A percentile compares a stretch with the other conserved stretches of the same genome.
These are phyloP conservation scores for Blastobotrys proliferans DNA, from an alignment of 1,139 yeast genomes.

Conservation along the genomic window DNA sequence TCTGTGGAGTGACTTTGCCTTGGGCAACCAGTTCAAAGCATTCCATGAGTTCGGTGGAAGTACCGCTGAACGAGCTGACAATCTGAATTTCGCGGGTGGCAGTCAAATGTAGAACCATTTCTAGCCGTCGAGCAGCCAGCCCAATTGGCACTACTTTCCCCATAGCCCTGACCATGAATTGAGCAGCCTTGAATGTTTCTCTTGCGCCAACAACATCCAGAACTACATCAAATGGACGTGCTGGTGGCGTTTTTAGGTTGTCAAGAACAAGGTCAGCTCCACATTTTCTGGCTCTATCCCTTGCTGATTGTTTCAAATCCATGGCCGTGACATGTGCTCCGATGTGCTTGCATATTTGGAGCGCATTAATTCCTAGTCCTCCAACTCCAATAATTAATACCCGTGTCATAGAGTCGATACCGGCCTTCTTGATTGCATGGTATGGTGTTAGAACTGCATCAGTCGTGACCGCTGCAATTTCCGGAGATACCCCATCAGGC, in stretches of 20 bases:
- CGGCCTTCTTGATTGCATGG: slow-evolving; percentile 44
- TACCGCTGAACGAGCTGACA: slow-evolving; percentile 47
- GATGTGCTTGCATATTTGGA: slow-evolving; percentile 43
- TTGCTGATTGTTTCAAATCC: slow-evolving; percentile 39
- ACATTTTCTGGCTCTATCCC: slow-evolving; percentile 33
- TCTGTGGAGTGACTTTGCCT: slow-evolving; percentile 43
- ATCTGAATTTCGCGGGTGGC: slow-evolving; percentile 41
- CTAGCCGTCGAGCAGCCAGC: slow-evolving; percentile 39
- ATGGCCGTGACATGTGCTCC: slow-evolving; percentile 42
- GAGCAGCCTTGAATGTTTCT: slow-evolving; percentile 31
- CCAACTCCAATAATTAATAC: slow-evolving; percentile 48
- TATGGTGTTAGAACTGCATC: slow-evolving; percentile 52
- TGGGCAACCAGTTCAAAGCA: slow-evolving; percentile 43
- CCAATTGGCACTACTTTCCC: slow-evolving; percentile 48
- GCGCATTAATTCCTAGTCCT: slow-evolving; percentile 49
- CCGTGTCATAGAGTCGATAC: slow-evolving; percentile 37
- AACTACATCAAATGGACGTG: slow-evolving; percentile 34
- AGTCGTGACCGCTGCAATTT: slow-evolving; percentile 47
- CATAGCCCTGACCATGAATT: slow-evolving; percentile 34
- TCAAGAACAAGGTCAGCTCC: no score
- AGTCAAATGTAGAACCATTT: slow-evolving; percentile 34
- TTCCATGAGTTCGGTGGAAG: slow-evolving; percentile 44
- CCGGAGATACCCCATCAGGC: slow-evolving; percentile 46
- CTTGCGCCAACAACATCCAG: slow-evolving; percentile 48
- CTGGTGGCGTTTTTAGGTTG: no score